phyloP scores from a whole-genome alignment of 108 stramenopile species.

The Thalassiosira profunda region DNA sequence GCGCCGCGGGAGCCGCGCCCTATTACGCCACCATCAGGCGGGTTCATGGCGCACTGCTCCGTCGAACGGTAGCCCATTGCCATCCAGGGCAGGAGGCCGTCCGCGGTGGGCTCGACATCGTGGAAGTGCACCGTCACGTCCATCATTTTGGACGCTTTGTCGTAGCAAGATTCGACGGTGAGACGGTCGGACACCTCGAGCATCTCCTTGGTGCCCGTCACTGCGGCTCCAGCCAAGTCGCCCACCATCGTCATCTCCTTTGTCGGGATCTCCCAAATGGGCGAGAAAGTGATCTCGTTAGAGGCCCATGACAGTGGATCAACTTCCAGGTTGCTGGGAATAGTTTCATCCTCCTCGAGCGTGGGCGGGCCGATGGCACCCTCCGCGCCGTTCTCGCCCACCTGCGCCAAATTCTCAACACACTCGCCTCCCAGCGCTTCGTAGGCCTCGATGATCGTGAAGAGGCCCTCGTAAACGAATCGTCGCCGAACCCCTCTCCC shows the following conservation, averaged over 20 bases:
- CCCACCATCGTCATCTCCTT: constrained; percentile 12
- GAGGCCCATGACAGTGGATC: constrained; percentile 44
- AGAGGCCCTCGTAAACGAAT: constrained; percentile 34
- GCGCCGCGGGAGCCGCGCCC: constrained; percentile 7
- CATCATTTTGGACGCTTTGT: constrained; percentile 28
- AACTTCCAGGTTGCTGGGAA: constrained; percentile 57
- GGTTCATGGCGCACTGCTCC: constrained; percentile 50
- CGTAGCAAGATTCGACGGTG: constrained; percentile 53
- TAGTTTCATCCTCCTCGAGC: constrained; percentile 26
- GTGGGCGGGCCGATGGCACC: constrained; percentile 30
- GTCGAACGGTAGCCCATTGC: constrained; percentile 33
- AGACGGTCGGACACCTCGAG: constrained; percentile 38
- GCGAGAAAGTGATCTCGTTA: constrained; percentile 53
- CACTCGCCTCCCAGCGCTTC: constrained; percentile 32
- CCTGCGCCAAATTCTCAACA: neutral
- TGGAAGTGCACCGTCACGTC: constrained; percentile 34
- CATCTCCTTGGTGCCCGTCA: constrained; percentile 1
- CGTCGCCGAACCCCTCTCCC: constrained; percentile 61
- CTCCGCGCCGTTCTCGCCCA: constrained; percentile 9
- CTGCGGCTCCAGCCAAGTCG: neutral
- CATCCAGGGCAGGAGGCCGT: constrained; percentile 46
- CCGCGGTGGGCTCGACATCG: constrained; percentile 21
- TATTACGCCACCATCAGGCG: constrained; percentile 30
- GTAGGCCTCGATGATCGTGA: constrained; percentile 36
- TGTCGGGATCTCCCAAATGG: constrained; percentile 42